A percentile compares a stretch with the other conserved stretches of the same genome.
Conservation (phyloP, 148 eudicot genomes). For the Euryodendron excelsum region DNA sequence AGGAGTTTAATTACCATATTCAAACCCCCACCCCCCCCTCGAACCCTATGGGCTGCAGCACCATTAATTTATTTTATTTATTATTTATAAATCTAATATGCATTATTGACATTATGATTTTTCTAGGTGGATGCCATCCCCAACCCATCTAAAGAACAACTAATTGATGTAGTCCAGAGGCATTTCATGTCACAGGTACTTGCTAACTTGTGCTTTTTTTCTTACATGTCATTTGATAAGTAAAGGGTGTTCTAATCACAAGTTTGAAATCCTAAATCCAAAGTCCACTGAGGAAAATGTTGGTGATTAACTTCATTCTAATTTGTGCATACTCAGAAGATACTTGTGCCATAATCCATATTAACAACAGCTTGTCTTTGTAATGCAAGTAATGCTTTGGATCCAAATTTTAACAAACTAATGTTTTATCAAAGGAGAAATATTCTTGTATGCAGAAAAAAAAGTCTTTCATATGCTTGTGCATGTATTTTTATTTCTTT, state of each 20-base stretch:
- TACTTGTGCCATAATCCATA: too few species aligned
- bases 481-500: too few species aligned
- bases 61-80: too few species aligned
- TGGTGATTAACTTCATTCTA: not conserved
- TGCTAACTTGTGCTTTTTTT: not conserved
- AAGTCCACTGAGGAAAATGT: not conserved
- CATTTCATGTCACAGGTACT: conserved; percentile 73
- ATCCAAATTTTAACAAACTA: not conserved
- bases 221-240: not conserved
- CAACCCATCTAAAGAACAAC: conserved; percentile 66
- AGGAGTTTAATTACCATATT: too few species aligned
- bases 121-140: conserved; percentile 52
- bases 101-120: conserved; percentile 2
- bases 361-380: not conserved
- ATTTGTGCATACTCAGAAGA: not conserved
- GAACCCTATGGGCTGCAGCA: too few species aligned
- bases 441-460: not conserved
- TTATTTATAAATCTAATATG: too few species aligned
- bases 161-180: conserved; percentile 64
- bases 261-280: not conserved
- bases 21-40: too few species aligned
- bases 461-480: not conserved
- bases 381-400: not conserved
- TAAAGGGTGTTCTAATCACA: not conserved
- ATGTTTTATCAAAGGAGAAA: not conserved